Base-by-base conservation (phyloP, 352 stramenopile genomes). In the Pythium utonaiense region DNA sequence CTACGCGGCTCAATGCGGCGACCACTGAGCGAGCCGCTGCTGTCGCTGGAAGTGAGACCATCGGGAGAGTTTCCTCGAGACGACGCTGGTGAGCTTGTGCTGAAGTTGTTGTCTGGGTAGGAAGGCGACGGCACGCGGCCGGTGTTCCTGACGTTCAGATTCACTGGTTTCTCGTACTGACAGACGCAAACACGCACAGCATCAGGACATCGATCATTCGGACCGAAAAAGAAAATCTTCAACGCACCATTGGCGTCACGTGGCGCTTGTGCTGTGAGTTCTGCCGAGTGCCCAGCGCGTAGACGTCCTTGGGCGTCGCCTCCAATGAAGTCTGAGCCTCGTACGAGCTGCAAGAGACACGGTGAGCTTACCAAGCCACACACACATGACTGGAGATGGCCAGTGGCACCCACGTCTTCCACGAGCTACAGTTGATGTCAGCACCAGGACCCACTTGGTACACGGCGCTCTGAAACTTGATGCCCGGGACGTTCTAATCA, bases 181-280 rank as follows among this genome's bases (percentile, higher is more conserved):
- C 57, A 9, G 1, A 36, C 10, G 34, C 9, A 12, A 21, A 36
- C 16, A 22, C 5, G 9, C 28, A 41, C 10, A 13, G 16, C 19
- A 31, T 30, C 8, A 51, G 24, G 14, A 51, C 14, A 0, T 13
- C 7, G 19, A n/a, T 7, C 6, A 6, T 34, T 34, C 8, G 2
- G n/a, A 6, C 24, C 3, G 28, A 30, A 9, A 13, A 36, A 14
- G 17, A 13, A 36, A 14, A 50, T 5, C 25, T 52, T 16, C 48
- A 21, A 30, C 48, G 24, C 64, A 93, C 83, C 58, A 88, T 71
- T 2, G 83, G 79, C 9, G 71, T 67, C 14, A 89, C 70, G 33
- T 90, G 81, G 27, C 81, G 81, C 61, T 79, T 84, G 42, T 80
- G 77, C 56, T 87, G 78, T 12, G 79, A 65, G 34, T 90, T 88